phyloP scores from a whole-genome alignment of 257 asterid genomes.

The Petunia axillaris region DNA sequence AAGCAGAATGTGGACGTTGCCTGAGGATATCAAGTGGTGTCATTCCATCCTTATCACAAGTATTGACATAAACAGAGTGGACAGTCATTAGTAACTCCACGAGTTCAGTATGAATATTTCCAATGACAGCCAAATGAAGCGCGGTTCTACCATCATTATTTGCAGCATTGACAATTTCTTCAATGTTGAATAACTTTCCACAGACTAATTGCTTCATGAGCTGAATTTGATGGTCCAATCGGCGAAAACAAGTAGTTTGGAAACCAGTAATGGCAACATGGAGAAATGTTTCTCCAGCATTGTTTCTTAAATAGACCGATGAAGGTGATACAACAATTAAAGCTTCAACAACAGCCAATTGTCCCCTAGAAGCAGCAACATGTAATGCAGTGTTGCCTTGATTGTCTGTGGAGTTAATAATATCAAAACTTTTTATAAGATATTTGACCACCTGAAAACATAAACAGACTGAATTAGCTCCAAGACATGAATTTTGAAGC shows the following conservation, averaged over 20 bases:
- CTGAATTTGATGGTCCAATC: slow-evolving; percentile 75
- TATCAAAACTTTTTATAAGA: slow-evolving; percentile 49
- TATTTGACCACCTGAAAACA: slow-evolving; percentile 67
- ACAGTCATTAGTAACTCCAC: slow-evolving; percentile 78
- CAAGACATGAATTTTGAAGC: background rate
- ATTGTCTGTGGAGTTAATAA: slow-evolving; percentile 66
- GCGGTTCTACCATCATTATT: slow-evolving; percentile 70
- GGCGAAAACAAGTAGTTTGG: slow-evolving; percentile 80
- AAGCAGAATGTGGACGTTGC: slow-evolving; percentile 67
- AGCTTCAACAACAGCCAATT: slow-evolving; percentile 75
- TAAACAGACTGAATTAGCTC: background rate
- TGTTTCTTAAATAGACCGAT: slow-evolving; percentile 49
- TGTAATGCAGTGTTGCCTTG: slow-evolving; percentile 87
- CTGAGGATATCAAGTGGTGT: slow-evolving; percentile 81
- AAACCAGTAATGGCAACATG: slow-evolving; percentile 82
- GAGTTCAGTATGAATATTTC: slow-evolving; percentile 77
- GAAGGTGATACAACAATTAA: slow-evolving; percentile 68
- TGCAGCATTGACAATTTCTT: slow-evolving; percentile 54
- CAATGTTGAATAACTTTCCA: slow-evolving; percentile 51
- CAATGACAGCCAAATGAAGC: slow-evolving; percentile 76
- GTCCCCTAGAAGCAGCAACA: slow-evolving; percentile 88
- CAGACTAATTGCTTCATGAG: slow-evolving; percentile 66
- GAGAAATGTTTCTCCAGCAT: slow-evolving; percentile 75
- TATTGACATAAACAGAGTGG: slow-evolving; percentile 57
- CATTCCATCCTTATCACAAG: slow-evolving; percentile 66